Base-by-base conservation (phyloP, 164 flowering plant genomes). In the Piper longum region DNA sequence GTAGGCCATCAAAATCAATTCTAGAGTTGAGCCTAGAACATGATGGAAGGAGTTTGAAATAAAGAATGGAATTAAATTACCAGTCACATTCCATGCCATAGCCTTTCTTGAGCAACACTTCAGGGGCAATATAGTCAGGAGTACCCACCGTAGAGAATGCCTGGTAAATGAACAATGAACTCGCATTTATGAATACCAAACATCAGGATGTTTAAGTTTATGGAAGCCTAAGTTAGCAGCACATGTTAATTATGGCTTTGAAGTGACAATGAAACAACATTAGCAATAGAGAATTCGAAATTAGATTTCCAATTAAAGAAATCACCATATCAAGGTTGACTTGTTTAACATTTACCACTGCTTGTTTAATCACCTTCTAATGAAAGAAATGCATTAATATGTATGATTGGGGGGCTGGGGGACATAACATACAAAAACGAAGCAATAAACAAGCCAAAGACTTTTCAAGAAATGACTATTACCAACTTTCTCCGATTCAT, bases 81-180 rank as follows among this genome's bases (percentile, higher is more conserved):
- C 99, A 93, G 68, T 95, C 99, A 78, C 99, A 95, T 76, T 95
- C 99, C 76, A 82, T 70, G 71, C 95, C 90, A 82, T 95, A 95
- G 64, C 99, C 99, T 77, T 87, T 93, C 80, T 93, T 93, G 75
- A 85, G 68, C 67, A 93, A 71, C 42, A 93, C 97, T 77, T 93
- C 99, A 4, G 99, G 97, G 66, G 99, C 97, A 74, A 93, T 90
- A 67, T 90, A 93, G 72, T 93, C 97, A 4, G 95, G 97, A 52
- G 99, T 95, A 56, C 99, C 99, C 64, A 95, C 97, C 0, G 96
- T 95, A 3, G 99, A 95, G 75, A 76, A 95, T 67, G 83, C 83
- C 80, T 77, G 66, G 14, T 44, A 65, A 64, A 48, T 48, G 60
- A 3, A 43, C 55, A 59, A 48, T 5, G 52, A 12, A 5, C 14